Conservation (phyloP, 805 yeast genomes). For the Kodamaea sagamina region DNA sequence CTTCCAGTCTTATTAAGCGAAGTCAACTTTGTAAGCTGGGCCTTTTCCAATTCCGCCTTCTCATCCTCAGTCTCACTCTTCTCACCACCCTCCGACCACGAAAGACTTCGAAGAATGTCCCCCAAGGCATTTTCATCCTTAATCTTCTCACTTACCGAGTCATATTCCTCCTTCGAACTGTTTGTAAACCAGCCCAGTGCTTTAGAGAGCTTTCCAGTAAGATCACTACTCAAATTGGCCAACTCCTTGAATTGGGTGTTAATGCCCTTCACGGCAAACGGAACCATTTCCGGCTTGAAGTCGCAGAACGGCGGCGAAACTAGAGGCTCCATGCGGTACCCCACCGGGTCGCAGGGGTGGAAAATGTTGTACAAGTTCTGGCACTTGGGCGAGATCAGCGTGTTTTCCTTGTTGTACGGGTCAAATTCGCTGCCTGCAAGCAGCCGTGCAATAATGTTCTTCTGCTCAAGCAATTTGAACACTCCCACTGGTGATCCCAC, state of each 20-base stretch:
- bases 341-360: constrained; percentile 91
- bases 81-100: constrained; percentile 14
- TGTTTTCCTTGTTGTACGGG: constrained; percentile 14
- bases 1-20: constrained; percentile 71
- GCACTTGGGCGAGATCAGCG: constrained; percentile 53
- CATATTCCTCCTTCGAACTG: constrained; percentile 8
- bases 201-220: constrained; percentile 35
- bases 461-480: constrained; percentile 70
- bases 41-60: constrained; percentile 26
- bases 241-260: constrained; percentile 51
- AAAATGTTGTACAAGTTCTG: constrained; percentile 75
- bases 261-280: constrained; percentile 50
- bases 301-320: constrained; percentile 51
- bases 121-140: constrained; percentile 41
- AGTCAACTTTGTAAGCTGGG: constrained; percentile 38
- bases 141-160: constrained; percentile 19
- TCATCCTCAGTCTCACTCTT: constrained; percentile 18
- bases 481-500: constrained; percentile 92
- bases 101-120: constrained; percentile 38
- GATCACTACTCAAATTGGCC: constrained; percentile 39
- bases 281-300: constrained; percentile 57
- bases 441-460: constrained; percentile 52
- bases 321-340: constrained; percentile 86
- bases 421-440: constrained; percentile 19
- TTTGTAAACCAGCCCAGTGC: constrained; percentile 39